Evolutionary conservation across 768 basidiomycete genomes (phyloP).

Genomic region (Rhodotorula kratochvilovae): DNA sequence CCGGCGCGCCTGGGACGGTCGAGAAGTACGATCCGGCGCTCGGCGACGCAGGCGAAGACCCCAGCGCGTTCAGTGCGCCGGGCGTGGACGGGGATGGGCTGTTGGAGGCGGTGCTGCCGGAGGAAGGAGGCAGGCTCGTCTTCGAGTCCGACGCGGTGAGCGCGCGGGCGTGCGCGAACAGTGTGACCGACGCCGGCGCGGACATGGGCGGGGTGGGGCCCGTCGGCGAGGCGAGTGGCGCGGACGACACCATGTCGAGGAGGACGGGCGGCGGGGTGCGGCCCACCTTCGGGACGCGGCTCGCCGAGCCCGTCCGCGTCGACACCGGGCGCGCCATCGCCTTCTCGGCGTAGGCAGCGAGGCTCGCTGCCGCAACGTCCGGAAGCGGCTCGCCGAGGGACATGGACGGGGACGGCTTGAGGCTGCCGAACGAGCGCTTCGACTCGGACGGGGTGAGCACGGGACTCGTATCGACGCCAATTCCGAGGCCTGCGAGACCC

Average conservation of each 20-base stretch:
- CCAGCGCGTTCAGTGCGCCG: neutral
- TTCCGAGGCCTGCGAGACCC: slow-evolving; percentile 20
- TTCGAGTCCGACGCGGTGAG: slow-evolving; percentile 5
- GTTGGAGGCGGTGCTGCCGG: neutral
- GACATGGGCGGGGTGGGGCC: neutral
- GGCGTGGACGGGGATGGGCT: neutral
- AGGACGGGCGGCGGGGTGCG: slow-evolving; percentile 4
- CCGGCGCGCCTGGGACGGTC: slow-evolving; percentile 1
- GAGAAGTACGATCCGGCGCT: slow-evolving; percentile 24
- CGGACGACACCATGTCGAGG: slow-evolving; percentile 7
- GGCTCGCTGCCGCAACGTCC: neutral
- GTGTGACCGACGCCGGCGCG: slow-evolving; percentile 19
- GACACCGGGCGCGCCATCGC: neutral
- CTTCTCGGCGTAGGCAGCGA: neutral
- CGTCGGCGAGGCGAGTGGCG: neutral
- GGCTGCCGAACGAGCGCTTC: slow-evolving; percentile 25
- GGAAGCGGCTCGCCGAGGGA: slow-evolving; percentile 11
- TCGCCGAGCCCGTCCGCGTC: neutral
- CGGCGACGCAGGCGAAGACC: neutral
- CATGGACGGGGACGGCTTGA: slow-evolving; percentile 10
- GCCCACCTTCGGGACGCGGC: neutral
- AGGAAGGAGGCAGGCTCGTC: neutral
- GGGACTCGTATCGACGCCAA: slow-evolving; percentile 2
- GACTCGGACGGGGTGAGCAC: slow-evolving; percentile 1
- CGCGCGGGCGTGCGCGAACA: neutral